A percentile compares a stretch with the other conserved stretches of the same genome.
phyloP scores from a whole-genome alignment of 2,329 filamentous ascomycete species.

The Colletotrichum lupini region DNA sequence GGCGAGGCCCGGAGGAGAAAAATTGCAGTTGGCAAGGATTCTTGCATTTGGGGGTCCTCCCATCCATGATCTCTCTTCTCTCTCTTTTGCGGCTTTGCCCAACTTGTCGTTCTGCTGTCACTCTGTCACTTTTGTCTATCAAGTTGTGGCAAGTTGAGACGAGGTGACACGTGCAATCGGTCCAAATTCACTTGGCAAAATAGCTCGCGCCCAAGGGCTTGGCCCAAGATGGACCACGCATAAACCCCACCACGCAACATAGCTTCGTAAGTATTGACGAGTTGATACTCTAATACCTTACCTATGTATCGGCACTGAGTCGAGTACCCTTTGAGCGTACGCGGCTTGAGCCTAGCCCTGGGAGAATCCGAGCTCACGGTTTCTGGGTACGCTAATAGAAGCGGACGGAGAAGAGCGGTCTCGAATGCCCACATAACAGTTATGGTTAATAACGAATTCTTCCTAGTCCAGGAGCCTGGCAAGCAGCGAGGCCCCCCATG shows the following conservation, averaged over 20 bases:
- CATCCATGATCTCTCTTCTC: background rate
- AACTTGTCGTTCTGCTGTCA: too few relatives aligned
- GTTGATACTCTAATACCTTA: background rate
- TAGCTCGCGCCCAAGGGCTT: background rate
- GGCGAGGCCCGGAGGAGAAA: constrained; percentile 17
- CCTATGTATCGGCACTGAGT: background rate
- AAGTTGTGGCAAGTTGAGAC: constrained; percentile 21
- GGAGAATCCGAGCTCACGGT: background rate
- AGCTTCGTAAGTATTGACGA: constrained; percentile 17
- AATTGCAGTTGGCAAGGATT: background rate
- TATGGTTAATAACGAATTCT: constrained; percentile 11
- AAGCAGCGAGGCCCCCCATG: background rate
- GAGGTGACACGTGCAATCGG: constrained; percentile 23
- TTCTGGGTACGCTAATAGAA: constrained; percentile 5
- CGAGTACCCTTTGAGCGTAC: background rate
- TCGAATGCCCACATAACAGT: background rate
- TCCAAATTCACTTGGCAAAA: background rate
- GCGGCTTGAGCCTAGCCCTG: constrained; percentile 10
- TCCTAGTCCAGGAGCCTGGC: constrained; percentile 15
- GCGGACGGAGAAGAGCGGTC: background rate
- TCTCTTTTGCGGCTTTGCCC: too few relatives aligned
- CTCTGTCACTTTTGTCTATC: background rate
- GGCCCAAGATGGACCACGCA: background rate
- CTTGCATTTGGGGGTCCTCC: background rate
- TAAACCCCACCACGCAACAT: constrained; percentile 2